A percentile compares a stretch with the other conserved stretches of the same genome.
These are phyloP conservation scores for Teratosphaeria nubilosa DNA, from an alignment of 2,329 filamentous ascomycete species.

Conservation along the genomic window DNA sequence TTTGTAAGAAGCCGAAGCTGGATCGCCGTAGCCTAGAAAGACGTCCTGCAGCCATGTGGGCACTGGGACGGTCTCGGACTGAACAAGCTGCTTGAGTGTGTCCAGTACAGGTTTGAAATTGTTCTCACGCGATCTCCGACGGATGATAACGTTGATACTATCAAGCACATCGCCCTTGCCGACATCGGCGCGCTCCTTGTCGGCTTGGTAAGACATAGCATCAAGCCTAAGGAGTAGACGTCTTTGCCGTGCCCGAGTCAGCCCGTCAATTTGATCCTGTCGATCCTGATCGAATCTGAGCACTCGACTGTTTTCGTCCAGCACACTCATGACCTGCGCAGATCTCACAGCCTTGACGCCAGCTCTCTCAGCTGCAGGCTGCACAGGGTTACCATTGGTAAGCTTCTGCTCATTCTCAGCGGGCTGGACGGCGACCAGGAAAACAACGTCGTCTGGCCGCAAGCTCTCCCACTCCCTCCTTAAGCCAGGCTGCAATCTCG, in stretches of 20 bases:
- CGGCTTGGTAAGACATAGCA: slow-evolving; percentile 62
- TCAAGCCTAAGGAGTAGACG: slow-evolving; percentile 76
- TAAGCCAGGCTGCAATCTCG: slow-evolving; percentile 63
- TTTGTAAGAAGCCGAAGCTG: slow-evolving; percentile 75
- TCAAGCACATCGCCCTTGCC: slow-evolving; percentile 75
- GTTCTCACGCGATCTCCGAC: slow-evolving; percentile 79
- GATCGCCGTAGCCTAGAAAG: slow-evolving; percentile 94
- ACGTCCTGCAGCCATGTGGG: slow-evolving; percentile 93
- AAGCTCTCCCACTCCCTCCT: slow-evolving; percentile 84
- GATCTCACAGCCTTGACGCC: slow-evolving; percentile 64
- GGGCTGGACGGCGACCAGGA: slow-evolving; percentile 67
- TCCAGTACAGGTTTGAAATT: slow-evolving; percentile 93
- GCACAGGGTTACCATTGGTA: slow-evolving; percentile 44
- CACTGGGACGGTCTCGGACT: slow-evolving; percentile 68
- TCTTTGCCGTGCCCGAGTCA: slow-evolving; percentile 46
- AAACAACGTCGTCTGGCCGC: slow-evolving; percentile 79
- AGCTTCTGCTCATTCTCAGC: slow-evolving; percentile 39
- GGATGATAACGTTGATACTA: slow-evolving; percentile 72
- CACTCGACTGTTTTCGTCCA: slow-evolving; percentile 72
- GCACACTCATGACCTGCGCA: slow-evolving; percentile 74
- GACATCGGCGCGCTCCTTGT: slow-evolving; percentile 54
- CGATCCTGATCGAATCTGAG: slow-evolving; percentile 48
- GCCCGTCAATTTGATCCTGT: slow-evolving; percentile 47
- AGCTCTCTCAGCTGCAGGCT: slow-evolving; percentile 47
- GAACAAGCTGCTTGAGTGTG: slow-evolving; percentile 75